A percentile compares a stretch with the other conserved stretches of the same genome.
phyloP scores from a whole-genome alignment of 495 filamentous ascomycete genomes.

The Penicillium argentinense region DNA sequence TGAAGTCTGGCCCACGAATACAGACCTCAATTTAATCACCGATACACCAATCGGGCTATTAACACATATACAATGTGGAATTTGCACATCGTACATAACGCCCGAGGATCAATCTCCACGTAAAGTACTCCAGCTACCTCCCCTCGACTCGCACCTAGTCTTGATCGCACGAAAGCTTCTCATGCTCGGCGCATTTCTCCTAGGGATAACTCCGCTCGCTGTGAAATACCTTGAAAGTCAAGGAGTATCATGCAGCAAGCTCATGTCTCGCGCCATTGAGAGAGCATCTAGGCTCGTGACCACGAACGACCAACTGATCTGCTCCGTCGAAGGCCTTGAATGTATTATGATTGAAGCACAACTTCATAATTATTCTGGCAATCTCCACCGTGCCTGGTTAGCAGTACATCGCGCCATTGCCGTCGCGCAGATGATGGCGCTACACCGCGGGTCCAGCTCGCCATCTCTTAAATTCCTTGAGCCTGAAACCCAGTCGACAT shows the following conservation, averaged over 20 bases:
- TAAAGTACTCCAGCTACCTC: slow-evolving; percentile 35
- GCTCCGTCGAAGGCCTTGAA: slow-evolving; percentile 48
- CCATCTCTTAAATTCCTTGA: slow-evolving; percentile 18
- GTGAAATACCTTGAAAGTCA: slow-evolving; percentile 12
- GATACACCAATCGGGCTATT: slow-evolving; percentile 26
- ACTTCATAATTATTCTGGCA: slow-evolving; percentile 47
- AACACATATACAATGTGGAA: slow-evolving; percentile 22
- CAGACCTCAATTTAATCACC: slow-evolving; percentile 35
- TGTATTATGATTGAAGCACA: slow-evolving; percentile 49
- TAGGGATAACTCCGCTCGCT: slow-evolving; percentile 30
- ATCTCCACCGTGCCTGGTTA: slow-evolving; percentile 46
- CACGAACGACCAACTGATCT: slow-evolving; percentile 44
- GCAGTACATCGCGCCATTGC: slow-evolving; percentile 37
- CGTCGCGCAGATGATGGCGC: slow-evolving; percentile 24
- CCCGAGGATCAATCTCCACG: slow-evolving; percentile 12
- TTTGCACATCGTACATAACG: slow-evolving; percentile 24
- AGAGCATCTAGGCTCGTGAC: slow-evolving; percentile 42
- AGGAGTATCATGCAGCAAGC: slow-evolving; percentile 15
- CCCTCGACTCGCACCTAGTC: slow-evolving; percentile 40
- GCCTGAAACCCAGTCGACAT: slow-evolving; percentile 7
- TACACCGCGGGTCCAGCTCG: slow-evolving; percentile 16
- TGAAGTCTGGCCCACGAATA: slow-evolving; percentile 37
- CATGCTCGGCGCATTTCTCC: slow-evolving; percentile 40
- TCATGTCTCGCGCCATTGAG: slow-evolving; percentile 35
- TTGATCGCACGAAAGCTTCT: slow-evolving; percentile 48